These are phyloP conservation scores for Aspergillus intermedius DNA, from an alignment of 2,329 filamentous ascomycete species.

Conservation along the genomic window DNA sequence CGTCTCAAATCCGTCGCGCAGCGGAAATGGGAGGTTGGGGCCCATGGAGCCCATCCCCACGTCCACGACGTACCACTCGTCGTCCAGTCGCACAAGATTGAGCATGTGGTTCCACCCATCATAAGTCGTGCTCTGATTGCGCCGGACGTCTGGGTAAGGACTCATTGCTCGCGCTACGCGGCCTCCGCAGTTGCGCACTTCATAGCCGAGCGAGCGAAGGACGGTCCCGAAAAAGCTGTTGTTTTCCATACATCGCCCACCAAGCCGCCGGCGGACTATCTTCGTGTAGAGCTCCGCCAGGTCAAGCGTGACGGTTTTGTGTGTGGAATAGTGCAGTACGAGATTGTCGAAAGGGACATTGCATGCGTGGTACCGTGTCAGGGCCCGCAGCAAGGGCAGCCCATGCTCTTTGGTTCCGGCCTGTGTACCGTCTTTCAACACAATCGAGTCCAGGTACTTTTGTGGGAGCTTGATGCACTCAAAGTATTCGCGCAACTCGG, in stretches of 20 bases:
- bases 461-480: constrained; percentile 9
- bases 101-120: constrained; percentile 47
- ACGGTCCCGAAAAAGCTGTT: constrained; percentile 46
- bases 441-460: constrained; percentile 6
- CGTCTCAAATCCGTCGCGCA: constrained; percentile 25
- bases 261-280: constrained; percentile 32
- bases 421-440: constrained; percentile 3
- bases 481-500: constrained; percentile 11
- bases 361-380: constrained; percentile 11
- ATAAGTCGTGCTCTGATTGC: constrained; percentile 2
- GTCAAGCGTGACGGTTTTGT: constrained; percentile 39
- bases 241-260: constrained; percentile 53
- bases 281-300: constrained; percentile 44
- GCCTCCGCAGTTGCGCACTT: constrained; percentile 15
- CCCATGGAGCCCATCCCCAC: constrained; percentile 23
- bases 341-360: constrained; percentile 47
- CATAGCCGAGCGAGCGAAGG: constrained; percentile 43
- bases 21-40: constrained; percentile 18
- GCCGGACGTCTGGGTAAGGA: constrained; percentile 7
- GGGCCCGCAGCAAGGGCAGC: constrained; percentile 8
- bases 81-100: constrained; percentile 49
- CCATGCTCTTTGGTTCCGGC: constrained; percentile 7
- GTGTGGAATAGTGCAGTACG: constrained; percentile 41
- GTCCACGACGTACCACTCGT: constrained; percentile 30
- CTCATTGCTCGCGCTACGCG: constrained; percentile 7